phyloP scores from a whole-genome alignment of 176 grass and related monocot genomes.

The Poa annua region DNA sequence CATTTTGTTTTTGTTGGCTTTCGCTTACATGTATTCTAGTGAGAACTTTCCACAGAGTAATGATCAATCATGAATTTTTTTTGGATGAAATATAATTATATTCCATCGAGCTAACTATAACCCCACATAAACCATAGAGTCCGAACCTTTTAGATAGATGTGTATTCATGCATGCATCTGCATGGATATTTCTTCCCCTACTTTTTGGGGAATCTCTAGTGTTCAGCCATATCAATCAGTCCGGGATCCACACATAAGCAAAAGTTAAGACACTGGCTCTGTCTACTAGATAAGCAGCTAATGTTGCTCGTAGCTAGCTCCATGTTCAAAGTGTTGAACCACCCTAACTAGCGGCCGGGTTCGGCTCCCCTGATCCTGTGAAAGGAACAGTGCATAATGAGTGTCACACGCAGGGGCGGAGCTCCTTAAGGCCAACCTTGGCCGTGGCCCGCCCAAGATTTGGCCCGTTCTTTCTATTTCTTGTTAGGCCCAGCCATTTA shows the following conservation, averaged over 20 bases:
- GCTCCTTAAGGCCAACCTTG: too few relatives aligned
- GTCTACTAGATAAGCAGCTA: background rate
- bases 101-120: background rate
- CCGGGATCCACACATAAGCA: slow-evolving; percentile 6
- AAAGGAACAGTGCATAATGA: slow-evolving; percentile 6
- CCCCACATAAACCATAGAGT: slow-evolving; percentile 6
- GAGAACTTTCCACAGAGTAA: background rate
- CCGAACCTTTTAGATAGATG: slow-evolving; percentile 12
- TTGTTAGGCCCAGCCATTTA: too few relatives aligned
- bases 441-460: too few relatives aligned
- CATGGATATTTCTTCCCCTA: background rate
- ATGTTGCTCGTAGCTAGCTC: background rate
- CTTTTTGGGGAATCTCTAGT: background rate
- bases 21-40: slow-evolving; percentile 21
- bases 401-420: background rate
- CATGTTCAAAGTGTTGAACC: slow-evolving; percentile 28
- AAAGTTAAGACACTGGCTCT: background rate
- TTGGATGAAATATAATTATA: background rate
- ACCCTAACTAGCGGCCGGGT: background rate
- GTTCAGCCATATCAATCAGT: background rate
- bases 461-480: too few relatives aligned
- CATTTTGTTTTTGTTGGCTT: slow-evolving; percentile 31
- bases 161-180: slow-evolving; percentile 18
- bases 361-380: slow-evolving; percentile 6
- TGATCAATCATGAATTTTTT: background rate